Conservation (phyloP, 2,329 filamentous ascomycete species). For the Aspergillus uvarum region DNA sequence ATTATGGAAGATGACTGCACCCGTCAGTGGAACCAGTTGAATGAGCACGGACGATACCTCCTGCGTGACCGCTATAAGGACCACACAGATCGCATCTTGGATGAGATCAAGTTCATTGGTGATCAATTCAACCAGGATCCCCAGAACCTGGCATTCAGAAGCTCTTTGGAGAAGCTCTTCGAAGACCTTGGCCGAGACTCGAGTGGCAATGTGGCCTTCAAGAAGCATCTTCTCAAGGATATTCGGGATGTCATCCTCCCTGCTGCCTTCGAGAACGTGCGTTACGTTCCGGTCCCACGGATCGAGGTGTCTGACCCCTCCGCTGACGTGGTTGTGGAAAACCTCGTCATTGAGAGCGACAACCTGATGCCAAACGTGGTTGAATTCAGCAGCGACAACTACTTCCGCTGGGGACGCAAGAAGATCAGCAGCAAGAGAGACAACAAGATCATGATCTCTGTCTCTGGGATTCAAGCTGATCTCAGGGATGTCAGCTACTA, state of each 20-base stretch:
- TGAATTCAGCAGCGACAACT: slow-evolving; percentile 88
- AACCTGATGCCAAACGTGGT: slow-evolving; percentile 93
- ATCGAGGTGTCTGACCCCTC: slow-evolving; percentile 86
- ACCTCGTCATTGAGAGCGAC: slow-evolving; percentile 91
- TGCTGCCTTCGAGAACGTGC: slow-evolving; percentile 74
- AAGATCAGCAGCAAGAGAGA: slow-evolving; percentile 75
- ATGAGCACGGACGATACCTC: slow-evolving; percentile 81
- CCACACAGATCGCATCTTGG: slow-evolving; percentile 81
- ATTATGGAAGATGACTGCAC: slow-evolving; percentile 79
- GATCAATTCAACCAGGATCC: slow-evolving; percentile 87
- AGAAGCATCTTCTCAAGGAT: slow-evolving; percentile 89
- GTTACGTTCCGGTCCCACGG: slow-evolving; percentile 88
- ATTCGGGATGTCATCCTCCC: slow-evolving; percentile 84
- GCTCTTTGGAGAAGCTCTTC: slow-evolving; percentile 80
- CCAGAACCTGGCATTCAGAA: slow-evolving; percentile 77
- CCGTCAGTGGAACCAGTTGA: slow-evolving; percentile 77
- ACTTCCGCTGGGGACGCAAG: slow-evolving; percentile 93
- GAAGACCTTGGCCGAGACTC: slow-evolving; percentile 83
- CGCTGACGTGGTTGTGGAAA: slow-evolving; percentile 87
- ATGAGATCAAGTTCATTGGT: slow-evolving; percentile 86
- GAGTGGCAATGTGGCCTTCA: slow-evolving; percentile 82
- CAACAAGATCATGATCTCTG: slow-evolving; percentile 80
- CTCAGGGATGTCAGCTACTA: slow-evolving; percentile 89
- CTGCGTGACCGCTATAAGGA: slow-evolving; percentile 83
- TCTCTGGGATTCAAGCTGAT: slow-evolving; percentile 90